phyloP scores from a whole-genome alignment of 805 yeast genomes.

The Kazachstania martiniae region DNA sequence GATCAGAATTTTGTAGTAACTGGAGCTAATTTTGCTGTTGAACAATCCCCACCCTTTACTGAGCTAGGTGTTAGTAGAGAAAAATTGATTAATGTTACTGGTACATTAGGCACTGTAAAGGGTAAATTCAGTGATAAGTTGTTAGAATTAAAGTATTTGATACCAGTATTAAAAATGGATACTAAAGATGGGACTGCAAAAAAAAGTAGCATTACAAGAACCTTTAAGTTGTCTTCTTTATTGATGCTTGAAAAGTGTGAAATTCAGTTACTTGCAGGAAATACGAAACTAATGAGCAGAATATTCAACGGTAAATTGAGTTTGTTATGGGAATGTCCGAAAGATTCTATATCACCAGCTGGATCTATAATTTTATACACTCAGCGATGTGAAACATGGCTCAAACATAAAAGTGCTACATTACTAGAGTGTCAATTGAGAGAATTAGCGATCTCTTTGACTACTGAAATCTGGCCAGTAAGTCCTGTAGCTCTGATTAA shows the following conservation, averaged over 20 bases:
- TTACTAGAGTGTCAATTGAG: slow-evolving; percentile 15
- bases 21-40: slow-evolving; percentile 11
- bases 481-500: slow-evolving; percentile 11
- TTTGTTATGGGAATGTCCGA: slow-evolving; percentile 12
- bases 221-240: slow-evolving; percentile 12
- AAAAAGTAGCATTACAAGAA: slow-evolving; percentile 3
- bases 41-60: slow-evolving; percentile 9
- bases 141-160: slow-evolving; percentile 7
- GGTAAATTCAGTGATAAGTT: slow-evolving; percentile 19
- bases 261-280: slow-evolving; percentile 9
- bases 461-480: slow-evolving; percentile 11
- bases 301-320: slow-evolving; percentile 13
- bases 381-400: slow-evolving; percentile 12
- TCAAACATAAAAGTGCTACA: slow-evolving; percentile 10
- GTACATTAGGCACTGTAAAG: slow-evolving; percentile 16
- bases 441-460: slow-evolving; percentile 10
- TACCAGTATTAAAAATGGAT: slow-evolving; percentile 1
- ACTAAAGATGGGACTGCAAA: too few relatives aligned
- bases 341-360: slow-evolving; percentile 14
- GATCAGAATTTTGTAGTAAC: slow-evolving; percentile 19
- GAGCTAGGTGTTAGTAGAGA: slow-evolving; percentile 8
- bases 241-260: slow-evolving; percentile 16
- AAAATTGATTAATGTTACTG: slow-evolving; percentile 12
- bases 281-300: slow-evolving; percentile 8
- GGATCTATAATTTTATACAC: slow-evolving; percentile 15